These are phyloP conservation scores for Acephala macrosclerotiorum DNA, from an alignment of 2,329 filamentous ascomycete species.

Conservation along the genomic window DNA sequence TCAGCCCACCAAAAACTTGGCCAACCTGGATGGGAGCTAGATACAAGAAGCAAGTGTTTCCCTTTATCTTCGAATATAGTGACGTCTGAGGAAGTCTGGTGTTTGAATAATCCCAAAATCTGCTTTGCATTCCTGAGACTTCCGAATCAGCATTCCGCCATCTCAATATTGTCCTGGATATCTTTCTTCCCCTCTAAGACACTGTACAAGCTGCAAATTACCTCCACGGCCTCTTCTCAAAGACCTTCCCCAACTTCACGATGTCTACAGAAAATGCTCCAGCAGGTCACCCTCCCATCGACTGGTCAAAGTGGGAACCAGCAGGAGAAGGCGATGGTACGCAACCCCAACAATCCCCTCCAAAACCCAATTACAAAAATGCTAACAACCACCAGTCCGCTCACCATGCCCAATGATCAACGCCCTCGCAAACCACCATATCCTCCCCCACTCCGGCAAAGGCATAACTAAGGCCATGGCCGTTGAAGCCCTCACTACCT, in stretches of 20 bases:
- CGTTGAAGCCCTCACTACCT: conserved; percentile 21
- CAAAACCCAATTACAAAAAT: neutral
- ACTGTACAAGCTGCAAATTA: no score
- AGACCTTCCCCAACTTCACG: neutral
- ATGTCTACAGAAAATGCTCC: conserved; percentile 21
- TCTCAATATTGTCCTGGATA: neutral
- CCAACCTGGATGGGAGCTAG: neutral
- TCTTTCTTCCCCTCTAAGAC: no score
- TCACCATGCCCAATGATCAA: conserved; percentile 36
- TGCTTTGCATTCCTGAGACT: neutral
- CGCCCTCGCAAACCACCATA: conserved; percentile 31
- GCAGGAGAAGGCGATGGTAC: conserved; percentile 33
- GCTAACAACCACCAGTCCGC: conserved; percentile 21
- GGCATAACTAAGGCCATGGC: conserved; percentile 27
- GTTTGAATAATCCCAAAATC: neutral
- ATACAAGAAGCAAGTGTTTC: neutral
- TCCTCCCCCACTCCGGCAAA: conserved; percentile 31
- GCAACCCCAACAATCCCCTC: neutral
- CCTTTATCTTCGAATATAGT: neutral
- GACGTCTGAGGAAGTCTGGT: neutral
- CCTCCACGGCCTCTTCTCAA: neutral
- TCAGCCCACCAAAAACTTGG: neutral
- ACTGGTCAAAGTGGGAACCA: conserved; percentile 33
- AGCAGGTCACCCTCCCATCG: conserved; percentile 25
- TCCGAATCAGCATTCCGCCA: neutral